Evolutionary conservation across 2,329 filamentous ascomycete genomes (phyloP), one percentile per base, ranked within the genome.

Genomic region (Aspergillus sp.): DNA sequence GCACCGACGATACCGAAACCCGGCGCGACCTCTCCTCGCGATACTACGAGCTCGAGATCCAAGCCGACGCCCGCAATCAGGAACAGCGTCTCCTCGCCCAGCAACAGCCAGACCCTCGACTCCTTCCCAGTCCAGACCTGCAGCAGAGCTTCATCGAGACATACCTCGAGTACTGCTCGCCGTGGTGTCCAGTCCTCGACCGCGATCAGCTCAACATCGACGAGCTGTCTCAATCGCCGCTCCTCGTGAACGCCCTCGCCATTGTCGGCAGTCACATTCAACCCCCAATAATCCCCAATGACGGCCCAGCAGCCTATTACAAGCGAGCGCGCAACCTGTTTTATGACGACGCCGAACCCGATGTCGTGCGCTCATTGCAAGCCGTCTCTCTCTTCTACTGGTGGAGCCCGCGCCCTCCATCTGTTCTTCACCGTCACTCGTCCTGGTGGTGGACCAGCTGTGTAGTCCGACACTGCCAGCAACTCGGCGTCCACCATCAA

Each of bases 361-460:
- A 81, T 58, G 71, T 73, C 0, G 64, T 81, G 23, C 74, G 70
- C 0, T 73, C 71, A 0, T 57, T 81, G 0, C 76, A 77, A 56
- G 74, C 78, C 0, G 67, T 81, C 0, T 68, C 76, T 0, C 60
- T 81, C 2, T 79, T 81, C 43, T 81, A 81, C 68, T 81, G 80
- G 80, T 81, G 78, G 79, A 76, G 77, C 3, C 77, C 80, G 7
- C 69, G 74, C 0, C 38, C 68, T 0, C 78, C 79, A 0, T 73
- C 75, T 1, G 74, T 72, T 1, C 76, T 78, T 3, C 75, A 78
- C 53, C 71, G 76, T 2, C 74, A 81, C 63, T 74, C 77, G 1
- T 77, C 76, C 23, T 81, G 79, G 79, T 81, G 79, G 79, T 81
- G 80, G 80, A 81, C 78, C 0, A 77, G 76, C 2, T 74, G 80